Conservation (phyloP, 768 basidiomycete genomes). For the Boletus rubescentipes region DNA sequence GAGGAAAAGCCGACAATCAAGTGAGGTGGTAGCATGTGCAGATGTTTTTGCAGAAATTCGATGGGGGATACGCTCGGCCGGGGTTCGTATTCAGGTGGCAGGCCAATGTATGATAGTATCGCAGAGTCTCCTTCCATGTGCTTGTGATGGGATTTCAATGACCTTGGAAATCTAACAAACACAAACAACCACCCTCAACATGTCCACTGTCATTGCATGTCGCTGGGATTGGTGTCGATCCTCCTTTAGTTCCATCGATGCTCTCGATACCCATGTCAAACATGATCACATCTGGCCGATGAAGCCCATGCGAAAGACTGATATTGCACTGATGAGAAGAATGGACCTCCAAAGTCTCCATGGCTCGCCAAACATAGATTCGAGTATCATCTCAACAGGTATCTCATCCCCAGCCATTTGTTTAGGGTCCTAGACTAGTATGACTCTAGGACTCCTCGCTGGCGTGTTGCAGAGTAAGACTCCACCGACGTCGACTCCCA, state of each 20-base stretch:
- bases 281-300: constrained; percentile 46
- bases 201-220: constrained; percentile 35
- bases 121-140: constrained; percentile 12
- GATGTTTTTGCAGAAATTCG: constrained; percentile 58
- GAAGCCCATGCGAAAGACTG: constrained; percentile 43
- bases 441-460: constrained; percentile 5
- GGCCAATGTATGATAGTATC: constrained; percentile 52
- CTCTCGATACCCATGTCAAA: constrained; percentile 47
- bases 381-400: constrained; percentile 19
- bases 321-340: constrained; percentile 40
- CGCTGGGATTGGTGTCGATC: constrained; percentile 55
- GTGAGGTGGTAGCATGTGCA: constrained; percentile 67
- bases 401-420: not conserved
- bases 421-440: not conserved
- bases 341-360: constrained; percentile 39
- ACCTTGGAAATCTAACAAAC: constrained; percentile 10
- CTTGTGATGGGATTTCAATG: not conserved
- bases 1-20: constrained; percentile 45
- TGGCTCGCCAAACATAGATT: constrained; percentile 15
- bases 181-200: constrained; percentile 18
- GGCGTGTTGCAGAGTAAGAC: not conserved
- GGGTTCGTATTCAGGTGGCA: constrained; percentile 58
- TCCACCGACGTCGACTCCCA: not conserved
- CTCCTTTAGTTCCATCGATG: constrained; percentile 37
- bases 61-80: constrained; percentile 58